phyloP scores from a whole-genome alignment of 192 early-diverging fungal genomes.

The Pecoramyces ruminantium region DNA sequence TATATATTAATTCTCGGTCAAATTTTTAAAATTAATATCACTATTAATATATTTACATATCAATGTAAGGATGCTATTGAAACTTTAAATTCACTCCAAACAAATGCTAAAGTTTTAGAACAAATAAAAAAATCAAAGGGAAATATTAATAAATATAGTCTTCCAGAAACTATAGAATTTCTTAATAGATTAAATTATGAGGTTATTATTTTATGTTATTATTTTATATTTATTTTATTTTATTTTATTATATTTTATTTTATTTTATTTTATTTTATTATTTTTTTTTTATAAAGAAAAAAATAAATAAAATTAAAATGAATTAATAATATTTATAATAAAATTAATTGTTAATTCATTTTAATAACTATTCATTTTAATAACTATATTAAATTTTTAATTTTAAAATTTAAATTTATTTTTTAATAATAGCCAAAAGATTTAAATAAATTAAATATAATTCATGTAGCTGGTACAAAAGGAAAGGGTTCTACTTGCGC shows the following conservation, averaged over 20 bases:
- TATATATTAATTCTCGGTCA: neutral
- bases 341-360: too few relatives aligned
- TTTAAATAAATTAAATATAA: constrained; percentile 47
- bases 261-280: constrained; percentile 8
- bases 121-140: constrained; percentile 48
- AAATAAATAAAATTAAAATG: too few relatives aligned
- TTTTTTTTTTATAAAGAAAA: too few relatives aligned
- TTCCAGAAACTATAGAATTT: constrained; percentile 49
- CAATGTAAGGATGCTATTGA: constrained; percentile 48
- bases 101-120: constrained; percentile 62
- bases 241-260: constrained; percentile 7
- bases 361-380: too few relatives aligned
- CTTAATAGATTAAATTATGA: constrained; percentile 57
- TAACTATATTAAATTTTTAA: neutral
- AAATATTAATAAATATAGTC: constrained; percentile 29
- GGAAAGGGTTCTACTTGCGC: constrained; percentile 77
- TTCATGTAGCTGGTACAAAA: constrained; percentile 73
- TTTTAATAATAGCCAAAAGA: neutral
- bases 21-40: too few relatives aligned
- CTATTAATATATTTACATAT: neutral
- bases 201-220: constrained; percentile 14
- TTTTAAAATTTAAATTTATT: neutral
- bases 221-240: neutral
- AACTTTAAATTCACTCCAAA: constrained; percentile 69
- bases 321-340: too few relatives aligned